A percentile compares a stretch with the other conserved stretches of the same genome.
Conservation (phyloP, 148 eudicot species). For the Fagopyrum esculentum region DNA sequence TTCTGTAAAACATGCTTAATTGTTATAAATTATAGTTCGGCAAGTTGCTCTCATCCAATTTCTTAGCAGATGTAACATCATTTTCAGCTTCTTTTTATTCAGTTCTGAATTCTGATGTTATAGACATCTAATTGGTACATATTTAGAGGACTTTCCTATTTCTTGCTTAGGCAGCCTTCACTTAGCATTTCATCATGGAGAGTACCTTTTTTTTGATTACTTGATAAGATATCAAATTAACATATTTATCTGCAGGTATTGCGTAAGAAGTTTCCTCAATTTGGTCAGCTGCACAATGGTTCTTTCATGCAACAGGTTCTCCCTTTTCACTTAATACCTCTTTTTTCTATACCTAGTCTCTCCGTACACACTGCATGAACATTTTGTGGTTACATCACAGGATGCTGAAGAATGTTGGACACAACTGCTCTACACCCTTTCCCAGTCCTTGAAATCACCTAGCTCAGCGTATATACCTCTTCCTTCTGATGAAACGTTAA, state of each 20-base stretch:
- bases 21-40: background rate
- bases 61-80: background rate
- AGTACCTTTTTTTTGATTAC: background rate
- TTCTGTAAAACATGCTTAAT: background rate
- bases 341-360: conserved; percentile 7
- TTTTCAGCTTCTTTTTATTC: background rate
- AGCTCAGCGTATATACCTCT: conserved; percentile 53
- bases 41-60: background rate
- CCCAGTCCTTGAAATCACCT: conserved; percentile 66
- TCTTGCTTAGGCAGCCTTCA: background rate
- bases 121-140: background rate
- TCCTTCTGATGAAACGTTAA: conserved; percentile 6
- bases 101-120: background rate
- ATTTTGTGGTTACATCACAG: conserved; percentile 30
- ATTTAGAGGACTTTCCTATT: background rate
- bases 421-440: conserved; percentile 76
- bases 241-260: conserved; percentile 34
- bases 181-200: background rate
- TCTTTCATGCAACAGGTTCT: conserved; percentile 94
- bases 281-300: conserved; percentile 93
- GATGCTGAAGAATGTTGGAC: conserved; percentile 99
- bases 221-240: background rate
- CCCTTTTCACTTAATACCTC: background rate
- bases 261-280: conserved; percentile 96
- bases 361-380: background rate